A percentile compares a stretch with the other conserved stretches of the same genome.
Conservation (phyloP, 306 rosid genomes). For the Prunus fruticosa region DNA sequence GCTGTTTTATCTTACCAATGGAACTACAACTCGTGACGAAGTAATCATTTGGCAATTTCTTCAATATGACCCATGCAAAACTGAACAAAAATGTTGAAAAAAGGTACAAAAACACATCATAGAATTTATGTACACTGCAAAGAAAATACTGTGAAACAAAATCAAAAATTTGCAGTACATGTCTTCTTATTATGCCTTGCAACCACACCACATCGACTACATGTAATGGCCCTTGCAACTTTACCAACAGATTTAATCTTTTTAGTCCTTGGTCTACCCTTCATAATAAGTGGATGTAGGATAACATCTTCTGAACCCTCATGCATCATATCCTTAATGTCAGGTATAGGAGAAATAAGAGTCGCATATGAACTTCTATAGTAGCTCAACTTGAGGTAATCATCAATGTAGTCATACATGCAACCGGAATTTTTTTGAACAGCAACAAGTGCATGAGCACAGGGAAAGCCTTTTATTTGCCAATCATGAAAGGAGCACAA, state of each 20-base stretch:
- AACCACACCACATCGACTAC: background rate
- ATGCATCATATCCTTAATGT: background rate
- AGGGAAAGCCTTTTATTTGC: background rate
- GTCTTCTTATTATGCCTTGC: background rate
- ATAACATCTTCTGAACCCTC: background rate
- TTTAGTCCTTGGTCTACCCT: background rate
- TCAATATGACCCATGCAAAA: no score
- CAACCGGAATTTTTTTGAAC: background rate
- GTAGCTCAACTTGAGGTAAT: background rate
- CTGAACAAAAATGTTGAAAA: no score
- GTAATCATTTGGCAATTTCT: background rate
- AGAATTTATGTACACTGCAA: background rate
- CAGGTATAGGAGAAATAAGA: background rate
- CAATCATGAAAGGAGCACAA: background rate
- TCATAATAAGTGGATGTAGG: background rate
- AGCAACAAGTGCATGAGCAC: background rate
- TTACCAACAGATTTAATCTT: background rate
- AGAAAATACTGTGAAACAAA: background rate
- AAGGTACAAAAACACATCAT: no score
- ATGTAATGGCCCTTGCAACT: background rate
- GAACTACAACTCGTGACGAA: no score
- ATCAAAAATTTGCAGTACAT: background rate
- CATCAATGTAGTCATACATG: constrained; percentile 1
- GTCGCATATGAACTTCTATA: background rate
- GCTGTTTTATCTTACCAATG: no score